phyloP scores from a whole-genome alignment of 140 eudicot species.

The Eryngium alpinum region DNA sequence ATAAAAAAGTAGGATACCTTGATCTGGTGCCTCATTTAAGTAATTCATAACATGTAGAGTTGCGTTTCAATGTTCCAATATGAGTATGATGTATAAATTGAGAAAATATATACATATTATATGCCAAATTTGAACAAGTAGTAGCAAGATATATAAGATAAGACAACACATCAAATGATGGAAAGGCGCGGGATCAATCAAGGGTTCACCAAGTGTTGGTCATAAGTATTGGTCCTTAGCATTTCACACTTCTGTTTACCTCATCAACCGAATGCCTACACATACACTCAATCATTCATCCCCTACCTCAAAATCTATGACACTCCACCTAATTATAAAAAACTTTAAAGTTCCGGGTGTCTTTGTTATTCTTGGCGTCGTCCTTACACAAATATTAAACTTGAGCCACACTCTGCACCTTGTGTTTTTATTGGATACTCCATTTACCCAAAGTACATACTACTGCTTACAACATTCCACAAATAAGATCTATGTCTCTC shows the following conservation, averaged over 20 bases:
- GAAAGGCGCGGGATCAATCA: no score
- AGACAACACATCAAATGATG: no score
- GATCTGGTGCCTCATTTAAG: no score
- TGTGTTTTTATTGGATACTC: background rate
- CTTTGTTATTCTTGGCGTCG: background rate
- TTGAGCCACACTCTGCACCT: background rate
- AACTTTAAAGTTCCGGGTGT: background rate
- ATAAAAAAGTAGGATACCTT: no score
- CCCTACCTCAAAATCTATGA: background rate
- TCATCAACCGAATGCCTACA: background rate
- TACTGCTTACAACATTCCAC: background rate
- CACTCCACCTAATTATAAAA: background rate
- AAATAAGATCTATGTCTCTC: background rate
- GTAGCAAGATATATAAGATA: no score
- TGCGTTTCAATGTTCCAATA: no score
- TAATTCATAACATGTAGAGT: no score
- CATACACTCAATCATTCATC: background rate
- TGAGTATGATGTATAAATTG: no score
- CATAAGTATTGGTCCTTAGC: background rate
- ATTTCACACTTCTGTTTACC: background rate
- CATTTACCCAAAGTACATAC: background rate
- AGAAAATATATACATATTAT: no score
- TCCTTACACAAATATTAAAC: background rate
- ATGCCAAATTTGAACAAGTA: no score
- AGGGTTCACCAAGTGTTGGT: no score